phyloP scores from a whole-genome alignment of 2,329 filamentous ascomycete genomes.

The Penicillium sp. region DNA sequence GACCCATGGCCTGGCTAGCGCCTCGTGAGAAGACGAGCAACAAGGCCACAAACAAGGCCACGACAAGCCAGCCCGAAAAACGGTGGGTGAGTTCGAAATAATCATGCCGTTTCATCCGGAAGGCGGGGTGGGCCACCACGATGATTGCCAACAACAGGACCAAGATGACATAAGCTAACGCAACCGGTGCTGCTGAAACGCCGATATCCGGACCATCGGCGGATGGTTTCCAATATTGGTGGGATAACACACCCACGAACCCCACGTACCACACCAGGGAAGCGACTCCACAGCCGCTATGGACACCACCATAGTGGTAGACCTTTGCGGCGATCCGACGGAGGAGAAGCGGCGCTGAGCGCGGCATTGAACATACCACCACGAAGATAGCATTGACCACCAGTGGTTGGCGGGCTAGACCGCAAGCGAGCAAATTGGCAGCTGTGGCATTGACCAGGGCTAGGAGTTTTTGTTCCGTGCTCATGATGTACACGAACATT shows the following conservation, averaged over 20 bases:
- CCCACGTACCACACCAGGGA: constrained; percentile 48
- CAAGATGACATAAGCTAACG: constrained; percentile 58
- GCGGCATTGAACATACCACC: constrained; percentile 45
- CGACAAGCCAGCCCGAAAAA: constrained; percentile 67
- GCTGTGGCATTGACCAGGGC: constrained; percentile 43
- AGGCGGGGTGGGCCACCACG: constrained; percentile 59
- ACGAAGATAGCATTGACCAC: constrained; percentile 53
- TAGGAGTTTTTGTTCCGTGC: constrained; percentile 33
- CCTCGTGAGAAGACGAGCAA: constrained; percentile 54
- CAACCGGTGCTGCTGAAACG: constrained; percentile 42
- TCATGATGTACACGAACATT: constrained; percentile 37
- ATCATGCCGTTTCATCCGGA: constrained; percentile 64
- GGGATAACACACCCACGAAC: constrained; percentile 35
- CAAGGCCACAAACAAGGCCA: constrained; percentile 64
- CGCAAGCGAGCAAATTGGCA: constrained; percentile 47
- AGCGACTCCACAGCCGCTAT: constrained; percentile 51
- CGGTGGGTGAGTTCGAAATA: constrained; percentile 69
- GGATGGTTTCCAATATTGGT: constrained; percentile 29
- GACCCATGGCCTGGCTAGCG: constrained; percentile 33
- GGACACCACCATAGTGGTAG: constrained; percentile 55
- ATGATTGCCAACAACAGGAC: constrained; percentile 59
- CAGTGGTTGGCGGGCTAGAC: constrained; percentile 52
- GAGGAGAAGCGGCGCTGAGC: constrained; percentile 44
- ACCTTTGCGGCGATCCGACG: constrained; percentile 49
- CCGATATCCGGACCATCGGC: constrained; percentile 10